Evolutionary conservation across 352 stramenopile species (phyloP).

Genomic region (Thalassiosira mediterranea): DNA sequence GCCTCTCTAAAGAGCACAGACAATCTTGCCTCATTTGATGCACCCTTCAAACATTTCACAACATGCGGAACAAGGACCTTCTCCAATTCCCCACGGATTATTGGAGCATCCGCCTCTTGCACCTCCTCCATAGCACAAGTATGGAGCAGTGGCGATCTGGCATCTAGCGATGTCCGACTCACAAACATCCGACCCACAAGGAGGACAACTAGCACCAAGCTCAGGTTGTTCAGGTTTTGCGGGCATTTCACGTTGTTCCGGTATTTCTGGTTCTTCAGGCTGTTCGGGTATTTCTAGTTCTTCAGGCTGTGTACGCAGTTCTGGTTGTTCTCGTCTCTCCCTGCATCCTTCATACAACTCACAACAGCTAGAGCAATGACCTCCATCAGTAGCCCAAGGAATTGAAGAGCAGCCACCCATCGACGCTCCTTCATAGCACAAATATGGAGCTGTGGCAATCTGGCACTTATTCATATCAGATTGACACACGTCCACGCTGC

Average conservation of each 20-base stretch:
- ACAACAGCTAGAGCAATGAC: not conserved
- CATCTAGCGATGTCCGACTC: not conserved
- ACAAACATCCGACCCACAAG: conserved; percentile 6
- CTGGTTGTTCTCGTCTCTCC: not conserved
- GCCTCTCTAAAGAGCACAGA: too few species aligned
- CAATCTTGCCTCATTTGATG: too few species aligned
- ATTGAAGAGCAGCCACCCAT: not conserved
- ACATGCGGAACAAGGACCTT: not conserved
- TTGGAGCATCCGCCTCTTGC: not conserved
- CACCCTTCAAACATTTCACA: not conserved
- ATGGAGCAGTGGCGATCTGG: conserved; percentile 5
- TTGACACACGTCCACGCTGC: conserved; percentile 1
- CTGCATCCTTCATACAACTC: not conserved
- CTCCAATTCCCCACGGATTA: not conserved
- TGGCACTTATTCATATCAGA: conserved; percentile 10
- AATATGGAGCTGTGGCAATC: conserved; percentile 2
- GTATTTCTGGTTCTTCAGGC: too few species aligned
- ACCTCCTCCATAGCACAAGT: not conserved
- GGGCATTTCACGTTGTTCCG: conserved; percentile 9
- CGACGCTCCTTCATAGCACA: not conserved
- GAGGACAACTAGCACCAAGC: not conserved
- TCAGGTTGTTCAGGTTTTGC: not conserved
- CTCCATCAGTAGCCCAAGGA: not conserved
- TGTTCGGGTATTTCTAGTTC: too few species aligned
- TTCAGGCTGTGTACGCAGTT: too few species aligned